These are phyloP conservation scores for Trichopus zeylanicus DNA, from an alignment of 116 monocot genomes.

Conservation along the genomic window DNA sequence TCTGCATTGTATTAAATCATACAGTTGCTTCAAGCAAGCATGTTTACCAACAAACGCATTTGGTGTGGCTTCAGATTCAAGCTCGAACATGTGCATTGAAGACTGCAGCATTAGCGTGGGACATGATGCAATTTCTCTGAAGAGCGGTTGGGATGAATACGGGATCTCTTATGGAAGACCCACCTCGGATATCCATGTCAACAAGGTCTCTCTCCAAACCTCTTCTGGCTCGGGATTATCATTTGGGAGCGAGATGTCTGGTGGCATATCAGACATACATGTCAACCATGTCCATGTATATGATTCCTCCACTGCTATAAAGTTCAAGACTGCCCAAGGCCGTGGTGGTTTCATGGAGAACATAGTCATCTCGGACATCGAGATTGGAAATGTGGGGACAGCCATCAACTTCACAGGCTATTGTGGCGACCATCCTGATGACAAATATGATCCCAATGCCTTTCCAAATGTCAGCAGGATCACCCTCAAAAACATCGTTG, in stretches of 20 bases:
- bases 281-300: constrained; percentile 33
- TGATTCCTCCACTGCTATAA: constrained; percentile 46
- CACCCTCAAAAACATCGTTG: constrained; percentile 66
- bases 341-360: constrained; percentile 67
- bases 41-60: neutral
- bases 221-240: constrained; percentile 57
- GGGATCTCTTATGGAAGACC: constrained; percentile 65
- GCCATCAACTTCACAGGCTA: constrained; percentile 60
- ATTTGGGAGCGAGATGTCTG: constrained; percentile 92
- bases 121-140: constrained; percentile 70
- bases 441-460: constrained; percentile 38
- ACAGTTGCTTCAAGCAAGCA: too few relatives aligned
- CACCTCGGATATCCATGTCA: constrained; percentile 44
- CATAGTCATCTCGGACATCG: constrained; percentile 46
- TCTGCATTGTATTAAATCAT: too few relatives aligned
- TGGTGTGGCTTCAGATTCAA: constrained; percentile 54
- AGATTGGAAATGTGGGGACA: constrained; percentile 44
- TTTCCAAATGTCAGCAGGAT: constrained; percentile 46
- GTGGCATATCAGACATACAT: constrained; percentile 61
- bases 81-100: constrained; percentile 60
- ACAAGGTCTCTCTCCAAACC: constrained; percentile 31
- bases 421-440: constrained; percentile 49
- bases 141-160: constrained; percentile 91
- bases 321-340: constrained; percentile 59
- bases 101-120: constrained; percentile 51